Evolutionary conservation across 176 grass and related monocot genomes (phyloP).

Genomic region (Carex parvula): DNA sequence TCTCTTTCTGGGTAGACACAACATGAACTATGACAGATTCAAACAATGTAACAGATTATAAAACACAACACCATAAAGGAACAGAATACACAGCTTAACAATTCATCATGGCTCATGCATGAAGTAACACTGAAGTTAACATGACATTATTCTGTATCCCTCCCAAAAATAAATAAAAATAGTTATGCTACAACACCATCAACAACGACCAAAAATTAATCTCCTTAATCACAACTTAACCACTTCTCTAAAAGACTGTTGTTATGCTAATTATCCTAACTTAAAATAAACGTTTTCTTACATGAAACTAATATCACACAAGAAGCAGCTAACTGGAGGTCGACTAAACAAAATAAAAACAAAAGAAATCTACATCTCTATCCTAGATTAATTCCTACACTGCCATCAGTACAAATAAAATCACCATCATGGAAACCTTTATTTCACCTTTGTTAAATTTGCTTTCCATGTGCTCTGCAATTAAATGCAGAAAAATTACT

Average conservation of each 20-base stretch:
- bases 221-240: conserved; percentile 26
- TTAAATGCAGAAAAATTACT: conserved; percentile 28
- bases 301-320: conserved; percentile 23
- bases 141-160: conserved; percentile 25
- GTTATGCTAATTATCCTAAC: conserved; percentile 31
- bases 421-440: conserved; percentile 10
- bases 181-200: conserved; percentile 25
- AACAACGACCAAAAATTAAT: conserved; percentile 8
- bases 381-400: conserved; percentile 24
- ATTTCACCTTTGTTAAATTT: conserved; percentile 55
- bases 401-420: conserved; percentile 17
- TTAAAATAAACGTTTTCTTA: conserved; percentile 29
- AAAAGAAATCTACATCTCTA: conserved; percentile 26
- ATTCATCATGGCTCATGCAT: neutral
- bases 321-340: neutral
- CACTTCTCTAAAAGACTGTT: neutral
- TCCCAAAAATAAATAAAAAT: conserved; percentile 29
- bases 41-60: neutral
- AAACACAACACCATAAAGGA: neutral
- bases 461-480: conserved; percentile 63
- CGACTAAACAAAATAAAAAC: conserved; percentile 3
- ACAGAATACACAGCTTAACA: neutral
- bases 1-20: neutral
- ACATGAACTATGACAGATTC: neutral
- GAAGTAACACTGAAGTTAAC: conserved; percentile 19